Base-by-base conservation (phyloP, 163 green algal species). In the Picocystis sp. region DNA sequence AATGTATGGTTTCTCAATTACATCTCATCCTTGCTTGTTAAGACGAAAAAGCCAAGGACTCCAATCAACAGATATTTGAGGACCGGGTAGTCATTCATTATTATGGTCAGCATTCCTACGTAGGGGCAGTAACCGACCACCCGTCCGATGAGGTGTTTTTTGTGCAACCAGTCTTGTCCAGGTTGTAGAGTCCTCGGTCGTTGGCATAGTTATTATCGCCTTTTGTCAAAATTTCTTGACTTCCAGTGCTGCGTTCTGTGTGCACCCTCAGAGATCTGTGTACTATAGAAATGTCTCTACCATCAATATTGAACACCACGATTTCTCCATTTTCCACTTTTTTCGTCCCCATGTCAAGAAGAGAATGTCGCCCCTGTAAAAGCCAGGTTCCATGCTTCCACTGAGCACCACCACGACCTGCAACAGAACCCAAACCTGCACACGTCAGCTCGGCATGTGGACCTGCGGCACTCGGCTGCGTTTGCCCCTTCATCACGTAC, bases 151-250 rank as follows among this genome's bases (percentile, higher is more conserved):
- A 99, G 86, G 74, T 99, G 87, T 2, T 89, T 53, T 35, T 75
- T 67, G 48, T 92, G 71, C 22, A 99, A 73, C 69, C 69, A 78
- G 43, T 77, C 52, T 68, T 94, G 82, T 0, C 90, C 91, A 17
- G 61, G 55, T 0, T 73, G 65, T 97, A 98, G 53, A 98, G 64
- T 33, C 64, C 68, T 14, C 82, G 65, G 63, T 99, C 90, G 57
- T 99, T 82, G 1, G 78, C 79, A 58, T 81, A 89, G 74, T 99
- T 99, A 70, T 95, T 96, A 73, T 99, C 90, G 15, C 89, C 87
- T 53, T 71, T 73, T 13, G 65, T 73, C 22, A 73, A 50, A n/a
- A 73, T 60, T 21, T 75, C 61, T 24, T 74, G 45, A 21, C 64
- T 58, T 23, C 43, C 35, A 21, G 60, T 58, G 9, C 62, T 51